Evolutionary conservation across 2,329 filamentous ascomycete species (phyloP).

Genomic region (Parasarocladium wereldwijsianum): DNA sequence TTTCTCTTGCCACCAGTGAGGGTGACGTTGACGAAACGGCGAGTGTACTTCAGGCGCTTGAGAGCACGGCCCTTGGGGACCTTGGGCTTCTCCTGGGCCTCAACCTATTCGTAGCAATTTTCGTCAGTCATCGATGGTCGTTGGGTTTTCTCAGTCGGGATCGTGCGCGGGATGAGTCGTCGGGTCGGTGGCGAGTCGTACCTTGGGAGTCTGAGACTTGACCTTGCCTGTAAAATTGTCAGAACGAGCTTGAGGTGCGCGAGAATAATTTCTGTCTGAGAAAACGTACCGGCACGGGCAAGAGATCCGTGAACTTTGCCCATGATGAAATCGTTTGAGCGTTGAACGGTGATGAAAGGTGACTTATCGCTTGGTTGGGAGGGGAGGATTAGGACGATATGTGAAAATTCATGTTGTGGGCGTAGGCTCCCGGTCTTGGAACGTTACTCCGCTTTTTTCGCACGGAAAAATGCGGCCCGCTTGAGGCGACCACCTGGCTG

Average conservation of each 20-base stretch:
- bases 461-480: too few relatives aligned
- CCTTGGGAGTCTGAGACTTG: constrained; percentile 91
- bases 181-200: constrained; percentile 29
- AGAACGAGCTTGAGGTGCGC: constrained; percentile 9
- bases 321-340: constrained; percentile 47
- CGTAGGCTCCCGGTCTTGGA: too few relatives aligned
- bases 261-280: constrained; percentile 5
- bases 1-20: constrained; percentile 97
- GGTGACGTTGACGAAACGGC: constrained; percentile 96
- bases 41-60: constrained; percentile 93
- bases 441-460: too few relatives aligned
- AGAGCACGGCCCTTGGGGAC: constrained; percentile 90
- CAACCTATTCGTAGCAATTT: constrained; percentile 42
- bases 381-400: too few relatives aligned
- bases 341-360: constrained; percentile 21
- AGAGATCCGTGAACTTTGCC: constrained; percentile 91
- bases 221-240: constrained; percentile 77
- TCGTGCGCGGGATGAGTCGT: constrained; percentile 9
- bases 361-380: constrained; percentile 14
- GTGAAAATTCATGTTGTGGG: too few relatives aligned
- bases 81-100: constrained; percentile 92
- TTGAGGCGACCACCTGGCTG: too few relatives aligned
- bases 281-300: constrained; percentile 55
- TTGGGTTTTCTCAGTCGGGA: constrained; percentile 10
- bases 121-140: constrained; percentile 17